Percentiles rank a stretch among this genome's conserved stretches.
These are phyloP conservation scores for Blastocladiella britannica DNA, from an alignment of 192 early-diverging fungal species.

Conservation along the genomic window DNA sequence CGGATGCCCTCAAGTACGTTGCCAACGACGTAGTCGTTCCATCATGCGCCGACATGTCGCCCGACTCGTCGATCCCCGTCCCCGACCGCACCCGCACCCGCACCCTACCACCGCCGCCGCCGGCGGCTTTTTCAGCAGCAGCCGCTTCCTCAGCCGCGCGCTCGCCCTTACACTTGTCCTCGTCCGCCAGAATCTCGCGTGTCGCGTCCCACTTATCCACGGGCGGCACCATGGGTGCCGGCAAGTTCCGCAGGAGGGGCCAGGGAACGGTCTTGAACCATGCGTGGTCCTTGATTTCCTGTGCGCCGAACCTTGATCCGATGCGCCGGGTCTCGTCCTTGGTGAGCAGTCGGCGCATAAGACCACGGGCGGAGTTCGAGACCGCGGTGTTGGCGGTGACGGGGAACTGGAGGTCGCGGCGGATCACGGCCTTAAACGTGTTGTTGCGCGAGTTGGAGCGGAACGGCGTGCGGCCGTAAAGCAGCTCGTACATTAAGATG, in stretches of 20 bases:
- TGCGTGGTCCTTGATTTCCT: slow-evolving; percentile 76
- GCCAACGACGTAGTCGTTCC: not conserved
- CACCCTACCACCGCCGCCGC: too few relatives aligned
- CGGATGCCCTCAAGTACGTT: too few relatives aligned
- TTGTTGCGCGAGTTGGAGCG: slow-evolving; percentile 70
- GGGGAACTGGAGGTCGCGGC: slow-evolving; percentile 59
- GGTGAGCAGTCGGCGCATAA: slow-evolving; percentile 64
- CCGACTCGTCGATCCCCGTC: not conserved
- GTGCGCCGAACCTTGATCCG: slow-evolving; percentile 70
- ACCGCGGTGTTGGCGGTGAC: slow-evolving; percentile 26
- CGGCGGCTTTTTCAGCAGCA: not conserved
- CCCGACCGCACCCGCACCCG: not conserved
- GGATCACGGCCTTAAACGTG: slow-evolving; percentile 75
- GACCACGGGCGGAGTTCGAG: slow-evolving; percentile 34
- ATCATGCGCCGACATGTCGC: not conserved
- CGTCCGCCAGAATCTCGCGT: not conserved
- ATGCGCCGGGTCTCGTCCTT: slow-evolving; percentile 80
- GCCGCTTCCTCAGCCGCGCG: not conserved
- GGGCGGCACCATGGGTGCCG: slow-evolving; percentile 64
- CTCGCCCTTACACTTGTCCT: not conserved
- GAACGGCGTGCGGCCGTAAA: slow-evolving; percentile 93
- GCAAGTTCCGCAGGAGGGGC: slow-evolving; percentile 67
- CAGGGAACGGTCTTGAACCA: slow-evolving; percentile 84
- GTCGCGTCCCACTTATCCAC: not conserved
- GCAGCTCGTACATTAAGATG: slow-evolving; percentile 95